Evolutionary conservation across 2,329 filamentous ascomycete species (phyloP).

Genomic region (Aureobasidium sp.): DNA sequence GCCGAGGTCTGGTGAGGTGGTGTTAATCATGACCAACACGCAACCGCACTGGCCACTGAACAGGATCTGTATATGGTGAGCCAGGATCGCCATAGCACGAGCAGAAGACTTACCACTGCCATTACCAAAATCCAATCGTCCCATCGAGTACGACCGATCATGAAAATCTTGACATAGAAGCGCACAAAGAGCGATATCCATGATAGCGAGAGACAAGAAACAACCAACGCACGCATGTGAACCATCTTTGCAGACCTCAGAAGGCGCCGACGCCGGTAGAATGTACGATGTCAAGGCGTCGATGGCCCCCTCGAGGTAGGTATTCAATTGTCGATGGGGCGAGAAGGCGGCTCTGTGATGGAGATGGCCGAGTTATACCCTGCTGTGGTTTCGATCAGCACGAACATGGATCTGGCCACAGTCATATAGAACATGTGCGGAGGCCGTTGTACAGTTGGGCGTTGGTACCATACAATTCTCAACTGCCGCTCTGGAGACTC

Average conservation of each 20-base stretch:
- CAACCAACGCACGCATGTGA: slow-evolving; percentile 8
- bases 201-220: slow-evolving; percentile 10
- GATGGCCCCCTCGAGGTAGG: background rate
- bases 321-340: background rate
- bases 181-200: slow-evolving; percentile 9
- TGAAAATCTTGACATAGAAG: slow-evolving; percentile 2
- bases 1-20: background rate
- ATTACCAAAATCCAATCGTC: slow-evolving; percentile 12
- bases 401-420: background rate
- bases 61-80: background rate
- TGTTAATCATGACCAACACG: background rate
- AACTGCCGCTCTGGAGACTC: background rate
- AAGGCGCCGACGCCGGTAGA: background rate
- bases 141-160: slow-evolving; percentile 3
- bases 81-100: background rate
- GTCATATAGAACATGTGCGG: background rate
- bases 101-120: slow-evolving; percentile 3
- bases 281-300: background rate
- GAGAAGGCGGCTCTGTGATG: background rate
- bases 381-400: background rate
- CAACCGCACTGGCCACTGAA: slow-evolving; percentile 11
- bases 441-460: background rate
- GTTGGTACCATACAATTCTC: background rate
- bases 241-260: background rate
- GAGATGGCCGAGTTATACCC: background rate